phyloP scores from a whole-genome alignment of 257 asterid species.

The Solanum okadae region DNA sequence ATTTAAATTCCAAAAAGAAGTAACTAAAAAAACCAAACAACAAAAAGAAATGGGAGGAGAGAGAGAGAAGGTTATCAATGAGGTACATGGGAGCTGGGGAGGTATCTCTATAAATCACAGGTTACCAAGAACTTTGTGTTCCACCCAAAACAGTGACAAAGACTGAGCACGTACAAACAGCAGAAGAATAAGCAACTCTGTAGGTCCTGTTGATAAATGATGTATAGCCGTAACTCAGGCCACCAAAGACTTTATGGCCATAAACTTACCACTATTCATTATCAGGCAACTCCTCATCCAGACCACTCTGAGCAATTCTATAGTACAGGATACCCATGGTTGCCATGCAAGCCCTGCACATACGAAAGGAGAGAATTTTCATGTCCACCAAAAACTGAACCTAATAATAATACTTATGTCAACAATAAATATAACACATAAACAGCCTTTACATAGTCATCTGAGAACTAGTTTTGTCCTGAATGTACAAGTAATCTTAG shows the following conservation, averaged over 20 bases:
- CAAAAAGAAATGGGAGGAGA: not conserved
- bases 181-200: not conserved
- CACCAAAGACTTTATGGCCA: not conserved
- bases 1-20: not conserved
- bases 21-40: not conserved
- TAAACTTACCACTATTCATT: slow-evolving; percentile 35
- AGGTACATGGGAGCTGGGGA: not conserved
- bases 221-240: not conserved
- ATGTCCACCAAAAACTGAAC: slow-evolving; percentile 1
- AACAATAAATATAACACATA: not conserved
- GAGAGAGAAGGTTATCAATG: not conserved
- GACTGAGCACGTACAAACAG: not conserved
- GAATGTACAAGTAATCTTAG: not conserved
- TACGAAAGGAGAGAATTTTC: not conserved
- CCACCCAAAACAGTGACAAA: not conserved
- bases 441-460: not conserved
- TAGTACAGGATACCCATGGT: slow-evolving; percentile 92
- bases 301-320: slow-evolving; percentile 68
- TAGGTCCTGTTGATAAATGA: not conserved
- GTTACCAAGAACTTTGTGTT: not conserved
- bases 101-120: slow-evolving; percentile 1
- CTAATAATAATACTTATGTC: not conserved
- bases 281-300: slow-evolving; percentile 42
- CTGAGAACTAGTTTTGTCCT: not conserved
- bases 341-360: slow-evolving; percentile 92